Evolutionary conservation across 345 rosid species (phyloP).

Genomic region (Lenwebbia sp.): DNA sequence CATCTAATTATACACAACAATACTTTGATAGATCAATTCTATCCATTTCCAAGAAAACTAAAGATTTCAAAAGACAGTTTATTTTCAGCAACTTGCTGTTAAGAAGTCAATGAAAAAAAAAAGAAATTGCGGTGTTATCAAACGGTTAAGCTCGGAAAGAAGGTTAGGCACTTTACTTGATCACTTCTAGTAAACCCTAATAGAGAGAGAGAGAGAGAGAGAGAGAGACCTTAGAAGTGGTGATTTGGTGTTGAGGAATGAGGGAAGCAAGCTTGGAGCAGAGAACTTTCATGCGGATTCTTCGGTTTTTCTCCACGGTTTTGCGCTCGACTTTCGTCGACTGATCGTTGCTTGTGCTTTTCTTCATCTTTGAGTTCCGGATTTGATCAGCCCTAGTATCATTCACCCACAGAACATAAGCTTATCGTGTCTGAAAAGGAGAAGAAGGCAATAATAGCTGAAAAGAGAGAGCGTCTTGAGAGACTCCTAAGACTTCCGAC

Average conservation of each 20-base stretch:
- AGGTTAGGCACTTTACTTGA: background rate
- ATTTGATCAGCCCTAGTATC: background rate
- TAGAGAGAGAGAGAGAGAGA: background rate
- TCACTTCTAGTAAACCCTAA: background rate
- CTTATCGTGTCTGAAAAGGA: background rate
- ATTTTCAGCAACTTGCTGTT: background rate
- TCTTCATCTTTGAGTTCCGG: background rate
- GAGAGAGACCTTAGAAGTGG: conserved; percentile 23
- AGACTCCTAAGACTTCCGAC: background rate
- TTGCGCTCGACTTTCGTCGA: conserved; percentile 24
- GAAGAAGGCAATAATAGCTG: background rate
- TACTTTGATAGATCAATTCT: background rate
- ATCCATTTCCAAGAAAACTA: background rate
- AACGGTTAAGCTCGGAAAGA: background rate
- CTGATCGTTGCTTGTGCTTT: background rate
- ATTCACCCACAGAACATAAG: background rate
- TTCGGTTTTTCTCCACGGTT: conserved; percentile 37
- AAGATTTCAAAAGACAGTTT: background rate
- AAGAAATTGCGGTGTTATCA: background rate
- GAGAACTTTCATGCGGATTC: conserved; percentile 37
- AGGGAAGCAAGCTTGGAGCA: conserved; percentile 35
- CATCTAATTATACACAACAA: background rate
- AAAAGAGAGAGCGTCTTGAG: background rate
- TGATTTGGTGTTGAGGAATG: conserved; percentile 17
- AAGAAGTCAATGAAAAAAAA: background rate